Conservation (phyloP, 2,329 filamentous ascomycete species). For the Aspergillus fumigatiaffinis region DNA sequence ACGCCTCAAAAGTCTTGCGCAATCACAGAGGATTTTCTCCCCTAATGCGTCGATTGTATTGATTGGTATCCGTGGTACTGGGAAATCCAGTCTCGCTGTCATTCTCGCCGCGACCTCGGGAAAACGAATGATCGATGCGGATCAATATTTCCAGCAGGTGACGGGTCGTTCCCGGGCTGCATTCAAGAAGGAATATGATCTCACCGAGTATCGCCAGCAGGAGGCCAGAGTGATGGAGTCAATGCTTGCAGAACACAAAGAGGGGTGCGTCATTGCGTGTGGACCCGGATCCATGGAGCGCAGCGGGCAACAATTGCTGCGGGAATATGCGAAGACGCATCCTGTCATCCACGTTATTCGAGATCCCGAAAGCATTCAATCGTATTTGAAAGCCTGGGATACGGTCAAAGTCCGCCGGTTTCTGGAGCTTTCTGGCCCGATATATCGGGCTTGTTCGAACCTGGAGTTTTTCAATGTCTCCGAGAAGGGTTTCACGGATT, state of each 20-base stretch:
- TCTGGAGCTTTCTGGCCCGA: conserved; percentile 45
- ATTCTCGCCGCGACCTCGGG: conserved; percentile 70
- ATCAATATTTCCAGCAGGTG: conserved; percentile 62
- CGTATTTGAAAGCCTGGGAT: conserved; percentile 57
- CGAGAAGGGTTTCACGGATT: conserved; percentile 44
- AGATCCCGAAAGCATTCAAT: conserved; percentile 61
- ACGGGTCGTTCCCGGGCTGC: conserved; percentile 59
- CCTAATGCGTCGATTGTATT: conserved; percentile 67
- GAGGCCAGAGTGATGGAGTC: conserved; percentile 61
- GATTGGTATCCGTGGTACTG: conserved; percentile 68
- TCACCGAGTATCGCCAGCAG: conserved; percentile 58
- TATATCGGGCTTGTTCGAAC: conserved; percentile 65
- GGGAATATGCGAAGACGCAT: conserved; percentile 60
- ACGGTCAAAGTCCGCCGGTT: conserved; percentile 56
- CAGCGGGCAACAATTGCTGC: conserved; percentile 56
- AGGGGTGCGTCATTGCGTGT: conserved; percentile 66
- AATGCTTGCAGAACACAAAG: conserved; percentile 56
- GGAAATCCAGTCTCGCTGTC: conserved; percentile 71
- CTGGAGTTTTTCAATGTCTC: conserved; percentile 74
- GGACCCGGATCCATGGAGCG: conserved; percentile 66
- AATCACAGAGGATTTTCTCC: conserved; percentile 44
- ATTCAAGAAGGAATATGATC: conserved; percentile 62
- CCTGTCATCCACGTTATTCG: conserved; percentile 69
- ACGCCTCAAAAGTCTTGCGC: conserved; percentile 21
- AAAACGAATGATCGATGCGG: conserved; percentile 65